These are phyloP conservation scores for Dendrobium huoshanense DNA, from an alignment of 106 monocot genomes.

Conservation along the genomic window DNA sequence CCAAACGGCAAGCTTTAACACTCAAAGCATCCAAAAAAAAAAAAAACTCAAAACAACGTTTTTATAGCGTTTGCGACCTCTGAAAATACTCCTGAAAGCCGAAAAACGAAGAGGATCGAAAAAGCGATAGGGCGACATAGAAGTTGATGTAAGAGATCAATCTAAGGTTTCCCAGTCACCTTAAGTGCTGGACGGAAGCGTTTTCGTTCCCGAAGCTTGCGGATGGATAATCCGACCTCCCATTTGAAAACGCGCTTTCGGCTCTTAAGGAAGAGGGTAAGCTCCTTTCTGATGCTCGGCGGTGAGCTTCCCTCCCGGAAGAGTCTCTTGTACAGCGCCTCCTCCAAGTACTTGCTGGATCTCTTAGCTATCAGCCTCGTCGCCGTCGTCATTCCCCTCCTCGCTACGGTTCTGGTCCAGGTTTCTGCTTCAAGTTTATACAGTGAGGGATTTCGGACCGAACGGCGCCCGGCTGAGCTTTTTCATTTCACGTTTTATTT, in stretches of 20 bases:
- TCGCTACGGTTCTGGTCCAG: not conserved
- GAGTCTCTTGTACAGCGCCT: conserved; percentile 70
- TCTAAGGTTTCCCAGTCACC: conserved; percentile 22
- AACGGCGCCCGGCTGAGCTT: not conserved
- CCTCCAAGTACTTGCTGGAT: conserved; percentile 88
- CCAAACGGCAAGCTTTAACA: too few relatives aligned
- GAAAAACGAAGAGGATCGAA: not conserved
- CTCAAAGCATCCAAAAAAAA: too few relatives aligned
- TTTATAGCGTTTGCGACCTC: too few relatives aligned
- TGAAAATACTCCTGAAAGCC: not conserved
- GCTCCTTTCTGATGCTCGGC: conserved; percentile 48
- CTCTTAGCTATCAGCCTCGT: conserved; percentile 54
- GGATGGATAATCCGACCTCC: conserved; percentile 88
- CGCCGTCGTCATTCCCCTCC: conserved; percentile 20
- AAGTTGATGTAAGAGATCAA: not conserved
- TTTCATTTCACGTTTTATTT: too few relatives aligned
- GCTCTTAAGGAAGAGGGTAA: conserved; percentile 75
- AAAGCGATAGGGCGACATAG: not conserved
- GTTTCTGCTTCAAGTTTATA: too few relatives aligned
- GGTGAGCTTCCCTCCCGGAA: conserved; percentile 62
- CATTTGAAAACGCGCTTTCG: conserved; percentile 88
- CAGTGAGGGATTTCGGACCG: not conserved
- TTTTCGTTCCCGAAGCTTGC: conserved; percentile 66
- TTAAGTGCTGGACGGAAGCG: conserved; percentile 76
- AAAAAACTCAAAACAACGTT: too few relatives aligned